Base-by-base conservation (phyloP, 495 filamentous ascomycete species). In the Emericellopsis terricola region DNA sequence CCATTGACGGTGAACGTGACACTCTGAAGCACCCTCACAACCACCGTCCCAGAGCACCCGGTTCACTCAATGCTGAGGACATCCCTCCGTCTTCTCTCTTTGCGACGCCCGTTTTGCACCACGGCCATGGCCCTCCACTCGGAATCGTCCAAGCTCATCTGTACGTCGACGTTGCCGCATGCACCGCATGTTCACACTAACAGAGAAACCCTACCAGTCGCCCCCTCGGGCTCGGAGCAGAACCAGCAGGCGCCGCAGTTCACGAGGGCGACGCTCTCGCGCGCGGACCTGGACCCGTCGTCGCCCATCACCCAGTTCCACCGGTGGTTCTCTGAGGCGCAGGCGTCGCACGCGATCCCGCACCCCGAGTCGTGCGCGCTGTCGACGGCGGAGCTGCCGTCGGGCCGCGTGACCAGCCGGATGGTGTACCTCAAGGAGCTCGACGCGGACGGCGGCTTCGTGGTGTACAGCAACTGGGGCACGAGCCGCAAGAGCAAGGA, bases 361-460 rank as follows among this genome's bases (percentile, higher is more conserved):
- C 78, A 85, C 40, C 87, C 64, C 39, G 86, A 81, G 68, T 78
- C 65, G 19, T 73, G 74, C 40, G 78, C 71, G 13, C 60, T 96
- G 0, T 77, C 89, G 9, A 96, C 87, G 5, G 84, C 89, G 1
- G 59, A 60, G n/a, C 62, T 96, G 3, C 89, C 86, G 14, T 80
- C 73, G 0, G 89, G 89, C 35, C 73, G 77, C 19, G 76, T 94
- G 24, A 83, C 77, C 39, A 71, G 80, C 8, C 80, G 89, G 30
- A 67, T 78, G 39, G 83, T 97, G 34, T 96, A 96, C 53, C 63
- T 97, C 19, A 97, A 97, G 50, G 78, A 85, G 51, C 67, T 83
- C 16, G 78, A 83, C 49, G 53, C 67, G 19, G 56, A 60, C 3
- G 51, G 51, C 39, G 86, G 85, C 9, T 97, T 93, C 54, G 81